Percentiles rank a stretch among this genome's conserved stretches.
These are phyloP conservation scores for Apophysomyces elegans DNA, from an alignment of 371 early-diverging fungal species.

Conservation along the genomic window DNA sequence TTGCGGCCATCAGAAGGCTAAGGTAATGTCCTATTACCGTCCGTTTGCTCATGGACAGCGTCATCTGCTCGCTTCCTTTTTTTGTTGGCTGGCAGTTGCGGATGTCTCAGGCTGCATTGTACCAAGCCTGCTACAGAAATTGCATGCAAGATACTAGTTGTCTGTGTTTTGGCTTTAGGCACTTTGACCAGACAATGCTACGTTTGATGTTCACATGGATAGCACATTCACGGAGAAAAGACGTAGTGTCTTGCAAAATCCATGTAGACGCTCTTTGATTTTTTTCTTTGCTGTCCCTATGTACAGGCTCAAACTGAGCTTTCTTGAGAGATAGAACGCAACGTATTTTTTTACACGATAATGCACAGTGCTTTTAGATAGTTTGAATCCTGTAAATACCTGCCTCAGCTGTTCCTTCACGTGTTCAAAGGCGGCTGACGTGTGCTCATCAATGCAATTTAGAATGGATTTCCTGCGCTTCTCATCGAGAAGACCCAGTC, in stretches of 20 bases:
- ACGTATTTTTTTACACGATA: not conserved
- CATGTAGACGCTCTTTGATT: not conserved
- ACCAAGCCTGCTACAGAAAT: no score
- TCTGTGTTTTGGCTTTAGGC: no score
- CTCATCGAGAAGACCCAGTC: slow-evolving; percentile 17
- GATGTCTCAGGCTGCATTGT: no score
- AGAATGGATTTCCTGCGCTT: slow-evolving; percentile 18
- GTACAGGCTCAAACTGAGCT: no score
- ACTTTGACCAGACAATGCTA: not conserved
- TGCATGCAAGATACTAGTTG: no score
- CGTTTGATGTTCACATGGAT: slow-evolving; percentile 9
- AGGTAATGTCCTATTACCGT: not conserved
- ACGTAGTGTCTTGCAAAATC: slow-evolving; percentile 15
- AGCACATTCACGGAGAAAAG: slow-evolving; percentile 15
- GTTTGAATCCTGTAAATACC: not conserved
- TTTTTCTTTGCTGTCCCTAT: slow-evolving; percentile 1
- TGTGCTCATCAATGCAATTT: slow-evolving; percentile 19
- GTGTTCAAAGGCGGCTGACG: slow-evolving; percentile 11
- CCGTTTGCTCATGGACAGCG: not conserved
- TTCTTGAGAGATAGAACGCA: no score
- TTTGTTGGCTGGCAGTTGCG: no score
- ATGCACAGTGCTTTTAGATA: not conserved
- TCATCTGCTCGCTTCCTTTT: no score
- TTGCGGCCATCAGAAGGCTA: not conserved
- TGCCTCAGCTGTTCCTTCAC: not conserved